Conservation (phyloP, 192 early-diverging fungal genomes). For the Umbelopsis sp. region DNA sequence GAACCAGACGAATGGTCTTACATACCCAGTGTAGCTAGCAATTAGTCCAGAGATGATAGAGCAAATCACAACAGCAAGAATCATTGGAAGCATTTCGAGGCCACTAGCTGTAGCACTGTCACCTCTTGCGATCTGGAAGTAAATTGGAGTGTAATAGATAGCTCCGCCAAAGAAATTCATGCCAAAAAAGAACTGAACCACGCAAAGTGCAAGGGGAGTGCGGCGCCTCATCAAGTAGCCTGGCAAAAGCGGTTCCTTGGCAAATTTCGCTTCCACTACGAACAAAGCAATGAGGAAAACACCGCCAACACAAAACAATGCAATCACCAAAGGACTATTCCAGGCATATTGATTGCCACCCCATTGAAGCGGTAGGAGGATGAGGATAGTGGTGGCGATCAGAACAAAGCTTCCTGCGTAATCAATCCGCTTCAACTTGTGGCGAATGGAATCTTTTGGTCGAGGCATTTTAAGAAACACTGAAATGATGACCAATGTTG, state of each 20-base stretch:
- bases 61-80: constrained; percentile 68
- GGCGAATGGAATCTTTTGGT: constrained; percentile 43
- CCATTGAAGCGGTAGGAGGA: constrained; percentile 74
- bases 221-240: constrained; percentile 57
- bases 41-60: constrained; percentile 66
- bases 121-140: constrained; percentile 76
- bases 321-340: constrained; percentile 59
- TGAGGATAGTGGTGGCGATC: constrained; percentile 48
- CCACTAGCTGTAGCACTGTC: constrained; percentile 69
- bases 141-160: constrained; percentile 72
- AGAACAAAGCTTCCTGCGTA: constrained; percentile 51
- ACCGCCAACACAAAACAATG: constrained; percentile 55
- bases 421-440: constrained; percentile 67
- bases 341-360: constrained; percentile 73
- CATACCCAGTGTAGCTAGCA: constrained; percentile 60
- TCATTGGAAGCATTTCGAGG: constrained; percentile 72
- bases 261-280: constrained; percentile 62
- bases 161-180: constrained; percentile 42
- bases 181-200: constrained; percentile 42
- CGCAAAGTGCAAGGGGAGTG: constrained; percentile 40
- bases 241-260: constrained; percentile 75
- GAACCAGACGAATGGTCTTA: constrained; percentile 65
- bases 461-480: constrained; percentile 57
- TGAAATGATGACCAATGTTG: constrained; percentile 42
- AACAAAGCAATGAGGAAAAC: constrained; percentile 54